Evolutionary conservation across 441 rosid species (phyloP).

Genomic region (Adansonia gregorii): DNA sequence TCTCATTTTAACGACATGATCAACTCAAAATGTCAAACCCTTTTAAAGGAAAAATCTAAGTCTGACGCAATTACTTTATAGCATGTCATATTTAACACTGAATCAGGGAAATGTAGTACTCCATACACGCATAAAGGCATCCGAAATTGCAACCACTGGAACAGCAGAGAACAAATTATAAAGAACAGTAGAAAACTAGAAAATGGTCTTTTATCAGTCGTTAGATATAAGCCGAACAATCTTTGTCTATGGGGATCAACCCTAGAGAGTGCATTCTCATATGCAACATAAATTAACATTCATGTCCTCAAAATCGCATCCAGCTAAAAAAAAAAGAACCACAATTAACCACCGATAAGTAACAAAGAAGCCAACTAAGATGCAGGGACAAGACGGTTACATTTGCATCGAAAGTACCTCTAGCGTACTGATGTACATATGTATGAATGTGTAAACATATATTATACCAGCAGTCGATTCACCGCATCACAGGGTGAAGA

Average conservation of each 20-base stretch:
- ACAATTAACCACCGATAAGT: constrained; percentile 29
- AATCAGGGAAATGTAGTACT: not conserved
- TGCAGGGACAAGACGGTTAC: constrained; percentile 30
- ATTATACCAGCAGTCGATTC: constrained; percentile 38
- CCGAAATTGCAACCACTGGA: not conserved
- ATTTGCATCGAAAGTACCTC: constrained; percentile 42
- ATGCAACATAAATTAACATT: constrained; percentile 40
- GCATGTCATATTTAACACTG: not conserved
- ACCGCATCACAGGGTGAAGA: constrained; percentile 51
- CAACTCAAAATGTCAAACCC: not conserved
- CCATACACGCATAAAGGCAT: not conserved
- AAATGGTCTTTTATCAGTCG: constrained; percentile 16
- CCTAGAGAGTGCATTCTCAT: constrained; percentile 16
- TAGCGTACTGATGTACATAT: constrained; percentile 37
- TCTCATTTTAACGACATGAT: too few species aligned
- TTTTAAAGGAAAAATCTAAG: not conserved
- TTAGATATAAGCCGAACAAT: constrained; percentile 23
- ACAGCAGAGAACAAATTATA: not conserved
- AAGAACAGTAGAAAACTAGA: not conserved
- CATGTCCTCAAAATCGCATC: constrained; percentile 47
- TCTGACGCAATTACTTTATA: not conserved
- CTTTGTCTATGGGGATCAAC: constrained; percentile 24
- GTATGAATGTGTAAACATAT: constrained; percentile 40
- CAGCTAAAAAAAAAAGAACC: constrained; percentile 38
- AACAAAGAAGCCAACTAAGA: constrained; percentile 39